Evolutionary conservation across 371 early-diverging fungal genomes (phyloP), one percentile per base, ranked within the genome.

Genomic region (Quaeritorhiza haematococci): DNA sequence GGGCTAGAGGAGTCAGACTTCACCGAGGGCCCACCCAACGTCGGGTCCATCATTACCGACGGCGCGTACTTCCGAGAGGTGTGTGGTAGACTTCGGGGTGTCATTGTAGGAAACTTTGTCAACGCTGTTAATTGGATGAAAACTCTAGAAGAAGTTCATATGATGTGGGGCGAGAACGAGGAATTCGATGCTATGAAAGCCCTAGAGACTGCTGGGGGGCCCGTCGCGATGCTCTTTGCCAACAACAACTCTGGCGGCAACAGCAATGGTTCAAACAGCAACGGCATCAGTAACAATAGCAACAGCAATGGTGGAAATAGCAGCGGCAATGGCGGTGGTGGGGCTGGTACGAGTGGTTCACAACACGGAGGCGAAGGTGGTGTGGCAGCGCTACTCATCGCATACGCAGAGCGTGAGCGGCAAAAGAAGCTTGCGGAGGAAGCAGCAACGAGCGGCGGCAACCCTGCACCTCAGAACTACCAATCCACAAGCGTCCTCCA

Each of bases 81-180:
- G 1, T 73, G 77, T 41, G 77, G 77, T 26, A 59, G 81, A n/a
- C 68, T 76, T n/a, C 69, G 78, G 3, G 78, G 81, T 28, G 64
- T 61, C 7, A 43, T 78, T 23, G 70, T 76, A 15, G 78, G 78
- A 0, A 74, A 75, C 53, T 80, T 80, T 53, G 42, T 64, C 10
- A 80, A 80, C 53, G 73, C 76, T 4, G 50, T 64, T 3, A 26
- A 53, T 6, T 78, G 79, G 79, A 64, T 70, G 63, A 43, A 48
- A n/a, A 66, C 66, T 0, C 68, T 67, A 66, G 71, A 72, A 26
- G 63, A 67, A 6, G 68, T 78, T 26, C 62, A 69, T 10, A 23
- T 27, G 19, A 80, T 80, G 78, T 78, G 72, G 73, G 59, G 72
- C 21, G 67, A 72, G 30, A 78, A 80, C 55, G 69, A 75, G 41